Conservation (phyloP, 169 alveolate species). For the Cryptosporidium felis region DNA sequence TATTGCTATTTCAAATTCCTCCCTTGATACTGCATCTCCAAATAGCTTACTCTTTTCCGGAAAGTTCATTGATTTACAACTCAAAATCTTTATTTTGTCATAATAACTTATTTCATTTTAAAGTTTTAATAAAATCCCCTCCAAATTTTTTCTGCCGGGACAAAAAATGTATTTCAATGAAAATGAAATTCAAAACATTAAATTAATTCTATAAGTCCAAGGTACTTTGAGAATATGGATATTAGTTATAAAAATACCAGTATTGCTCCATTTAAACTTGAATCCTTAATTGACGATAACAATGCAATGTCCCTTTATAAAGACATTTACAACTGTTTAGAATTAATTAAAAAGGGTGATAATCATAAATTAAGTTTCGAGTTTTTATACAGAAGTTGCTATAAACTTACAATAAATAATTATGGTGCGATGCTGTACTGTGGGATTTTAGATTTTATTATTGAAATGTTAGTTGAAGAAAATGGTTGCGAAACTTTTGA, state of each 20-base stretch:
- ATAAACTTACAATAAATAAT: slow-evolving; percentile 49
- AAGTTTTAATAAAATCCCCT: slow-evolving; percentile 38
- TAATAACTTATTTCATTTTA: neutral
- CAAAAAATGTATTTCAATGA: neutral
- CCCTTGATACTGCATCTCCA: slow-evolving; percentile 30
- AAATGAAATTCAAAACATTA: neutral
- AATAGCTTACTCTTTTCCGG: neutral
- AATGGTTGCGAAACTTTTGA: neutral
- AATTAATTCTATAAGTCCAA: neutral
- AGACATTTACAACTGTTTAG: slow-evolving; percentile 13
- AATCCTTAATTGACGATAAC: slow-evolving; percentile 39
- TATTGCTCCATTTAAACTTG: slow-evolving; percentile 22
- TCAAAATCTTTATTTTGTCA: too few species aligned
- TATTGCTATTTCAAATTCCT: slow-evolving; percentile 41
- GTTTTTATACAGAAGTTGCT: slow-evolving; percentile 63
- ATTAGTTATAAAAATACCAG: neutral
- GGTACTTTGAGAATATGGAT: neutral
- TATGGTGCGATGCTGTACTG: slow-evolving; percentile 70
- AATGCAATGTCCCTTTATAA: slow-evolving; percentile 29
- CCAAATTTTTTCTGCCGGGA: slow-evolving; percentile 19
- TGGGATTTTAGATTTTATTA: slow-evolving; percentile 21
- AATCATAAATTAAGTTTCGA: slow-evolving; percentile 61
- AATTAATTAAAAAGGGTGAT: slow-evolving; percentile 22
- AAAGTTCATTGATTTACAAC: slow-evolving; percentile 14
- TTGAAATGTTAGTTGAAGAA: neutral